Evolutionary conservation across 352 stramenopile genomes (phyloP).

Genomic region (Pythium guiyangense): DNA sequence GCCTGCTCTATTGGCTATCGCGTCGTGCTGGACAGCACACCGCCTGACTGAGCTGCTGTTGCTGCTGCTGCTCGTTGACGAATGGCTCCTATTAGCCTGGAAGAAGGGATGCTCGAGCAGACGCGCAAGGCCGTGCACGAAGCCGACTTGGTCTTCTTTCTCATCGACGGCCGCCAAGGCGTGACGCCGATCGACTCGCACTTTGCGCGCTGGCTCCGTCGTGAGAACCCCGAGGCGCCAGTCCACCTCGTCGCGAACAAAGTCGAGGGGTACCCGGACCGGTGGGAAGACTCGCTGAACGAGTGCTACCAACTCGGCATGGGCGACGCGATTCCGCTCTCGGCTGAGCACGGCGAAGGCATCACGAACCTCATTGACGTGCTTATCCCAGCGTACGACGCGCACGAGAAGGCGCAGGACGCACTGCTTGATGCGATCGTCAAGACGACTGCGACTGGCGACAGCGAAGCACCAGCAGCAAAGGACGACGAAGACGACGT

Average conservation of each 20-base stretch:
- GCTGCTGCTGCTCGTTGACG: background rate
- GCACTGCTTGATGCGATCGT: slow-evolving; percentile 9
- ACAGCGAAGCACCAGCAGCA: slow-evolving; percentile 13
- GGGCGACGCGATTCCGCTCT: slow-evolving; percentile 62
- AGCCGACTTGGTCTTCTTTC: slow-evolving; percentile 74
- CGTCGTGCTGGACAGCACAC: background rate
- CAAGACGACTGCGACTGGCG: background rate
- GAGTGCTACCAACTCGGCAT: slow-evolving; percentile 77
- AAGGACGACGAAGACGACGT: slow-evolving; percentile 62
- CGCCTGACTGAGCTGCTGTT: background rate
- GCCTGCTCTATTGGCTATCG: background rate
- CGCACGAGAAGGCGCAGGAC: slow-evolving; percentile 50
- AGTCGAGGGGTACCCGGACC: slow-evolving; percentile 58
- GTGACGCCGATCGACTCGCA: slow-evolving; percentile 78
- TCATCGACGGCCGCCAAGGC: slow-evolving; percentile 73
- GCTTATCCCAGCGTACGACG: slow-evolving; percentile 68
- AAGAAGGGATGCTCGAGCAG: slow-evolving; percentile 79
- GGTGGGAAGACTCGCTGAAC: slow-evolving; percentile 66
- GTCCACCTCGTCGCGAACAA: slow-evolving; percentile 81
- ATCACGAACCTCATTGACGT: slow-evolving; percentile 64
- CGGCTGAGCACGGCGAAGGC: slow-evolving; percentile 74
- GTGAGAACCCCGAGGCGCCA: slow-evolving; percentile 48
- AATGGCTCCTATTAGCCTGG: slow-evolving; percentile 26
- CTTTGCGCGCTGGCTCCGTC: slow-evolving; percentile 70
- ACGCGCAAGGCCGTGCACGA: slow-evolving; percentile 71